phyloP scores from a whole-genome alignment of 2,329 filamentous ascomycete species.

The Fusarium coicis region DNA sequence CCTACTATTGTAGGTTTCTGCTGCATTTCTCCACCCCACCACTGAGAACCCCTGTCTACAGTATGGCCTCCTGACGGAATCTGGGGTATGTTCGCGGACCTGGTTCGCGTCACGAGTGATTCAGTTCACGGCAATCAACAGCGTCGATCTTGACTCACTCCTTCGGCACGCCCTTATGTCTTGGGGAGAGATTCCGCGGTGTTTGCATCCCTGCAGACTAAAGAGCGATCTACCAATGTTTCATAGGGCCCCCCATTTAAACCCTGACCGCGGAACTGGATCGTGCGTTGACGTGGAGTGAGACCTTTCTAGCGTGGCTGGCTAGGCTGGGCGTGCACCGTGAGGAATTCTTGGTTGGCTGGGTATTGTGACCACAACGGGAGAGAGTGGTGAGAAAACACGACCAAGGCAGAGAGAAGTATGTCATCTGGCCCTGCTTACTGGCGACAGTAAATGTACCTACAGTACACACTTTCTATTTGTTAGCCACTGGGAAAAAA shows the following conservation, averaged over 20 bases:
- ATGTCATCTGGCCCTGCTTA: neutral
- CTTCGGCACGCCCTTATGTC: neutral
- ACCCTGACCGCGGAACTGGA: neutral
- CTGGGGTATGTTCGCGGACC: neutral
- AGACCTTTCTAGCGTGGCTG: neutral
- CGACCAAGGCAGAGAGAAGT: neutral
- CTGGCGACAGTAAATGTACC: neutral
- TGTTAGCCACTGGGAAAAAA: neutral
- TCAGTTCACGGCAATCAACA: neutral
- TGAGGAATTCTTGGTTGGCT: neutral
- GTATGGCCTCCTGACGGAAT: neutral
- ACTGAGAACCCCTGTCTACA: neutral
- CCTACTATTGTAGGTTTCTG: neutral
- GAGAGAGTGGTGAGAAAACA: neutral
- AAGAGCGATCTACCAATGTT: neutral
- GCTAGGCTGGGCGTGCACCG: neutral
- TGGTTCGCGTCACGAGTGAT: neutral
- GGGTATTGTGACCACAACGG: neutral
- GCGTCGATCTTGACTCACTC: neutral
- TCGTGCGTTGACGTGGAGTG: neutral
- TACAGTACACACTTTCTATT: neutral
- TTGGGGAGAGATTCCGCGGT: neutral
- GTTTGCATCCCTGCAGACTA: neutral
- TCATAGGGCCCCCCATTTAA: neutral
- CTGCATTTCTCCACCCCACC: neutral